A percentile compares a stretch with the other conserved stretches of the same genome.
Evolutionary conservation across 1,284 basidiomycete genomes (phyloP).

Genomic region (Ustilago xerochloae): DNA sequence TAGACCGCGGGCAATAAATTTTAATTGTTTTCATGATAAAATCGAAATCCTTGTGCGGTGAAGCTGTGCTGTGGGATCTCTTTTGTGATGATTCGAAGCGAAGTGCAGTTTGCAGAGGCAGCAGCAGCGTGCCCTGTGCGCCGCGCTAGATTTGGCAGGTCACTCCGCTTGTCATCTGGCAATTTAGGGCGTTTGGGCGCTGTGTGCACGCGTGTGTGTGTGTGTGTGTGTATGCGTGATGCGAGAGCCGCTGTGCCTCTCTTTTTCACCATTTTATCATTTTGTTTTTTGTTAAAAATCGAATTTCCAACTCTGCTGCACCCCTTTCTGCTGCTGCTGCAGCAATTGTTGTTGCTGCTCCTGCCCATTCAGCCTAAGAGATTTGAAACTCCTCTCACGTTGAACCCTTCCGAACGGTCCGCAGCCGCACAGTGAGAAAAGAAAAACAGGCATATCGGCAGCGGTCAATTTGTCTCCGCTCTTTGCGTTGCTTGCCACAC

Average conservation of each 20-base stretch:
- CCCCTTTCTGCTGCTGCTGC: background rate
- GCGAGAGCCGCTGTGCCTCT: background rate
- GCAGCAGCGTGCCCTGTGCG: constrained; percentile 7
- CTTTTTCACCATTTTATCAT: background rate
- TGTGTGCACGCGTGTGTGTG: too few species aligned
- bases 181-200: constrained; percentile 6
- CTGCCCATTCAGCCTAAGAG: background rate
- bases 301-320: background rate
- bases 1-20: background rate
- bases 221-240: background rate
- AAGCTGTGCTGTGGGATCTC: too few species aligned
- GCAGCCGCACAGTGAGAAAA: background rate
- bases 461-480: background rate
- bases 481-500: background rate
- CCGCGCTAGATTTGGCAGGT: constrained; percentile 11
- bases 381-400: constrained; percentile 3
- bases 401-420: background rate
- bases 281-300: background rate
- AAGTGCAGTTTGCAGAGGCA: too few species aligned
- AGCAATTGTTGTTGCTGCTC: too few species aligned
- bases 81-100: background rate
- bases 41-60: background rate
- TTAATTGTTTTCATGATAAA: background rate
- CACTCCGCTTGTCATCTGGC: constrained; percentile 7
- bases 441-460: background rate